Evolutionary conservation across 2,329 filamentous ascomycete genomes (phyloP).

Genomic region (Xylaria sp.): DNA sequence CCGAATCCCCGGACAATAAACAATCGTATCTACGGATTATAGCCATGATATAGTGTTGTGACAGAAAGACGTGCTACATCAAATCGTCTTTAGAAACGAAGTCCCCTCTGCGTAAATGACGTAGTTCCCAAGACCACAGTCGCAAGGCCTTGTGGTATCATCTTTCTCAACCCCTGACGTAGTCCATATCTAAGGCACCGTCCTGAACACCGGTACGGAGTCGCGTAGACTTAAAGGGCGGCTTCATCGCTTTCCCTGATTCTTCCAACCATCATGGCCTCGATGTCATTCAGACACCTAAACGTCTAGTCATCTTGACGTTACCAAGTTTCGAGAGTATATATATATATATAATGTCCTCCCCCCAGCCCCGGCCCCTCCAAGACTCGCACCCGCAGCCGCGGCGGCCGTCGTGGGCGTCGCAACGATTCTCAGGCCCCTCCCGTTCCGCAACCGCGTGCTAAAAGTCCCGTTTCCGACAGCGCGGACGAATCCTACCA

Average conservation of each 20-base stretch:
- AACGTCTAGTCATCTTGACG: no score
- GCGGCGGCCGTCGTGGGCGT: constrained; percentile 28
- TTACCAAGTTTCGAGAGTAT: no score
- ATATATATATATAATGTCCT: constrained; percentile 20
- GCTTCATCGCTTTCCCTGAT: neutral
- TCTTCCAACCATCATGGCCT: neutral
- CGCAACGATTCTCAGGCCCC: constrained; percentile 26
- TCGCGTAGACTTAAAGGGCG: neutral
- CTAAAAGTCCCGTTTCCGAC: constrained; percentile 23
- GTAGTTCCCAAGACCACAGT: neutral
- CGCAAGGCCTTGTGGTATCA: neutral
- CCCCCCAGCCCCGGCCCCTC: constrained; percentile 21
- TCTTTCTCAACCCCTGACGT: constrained; percentile 6
- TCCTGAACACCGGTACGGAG: neutral
- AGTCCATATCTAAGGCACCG: neutral
- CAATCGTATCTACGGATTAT: no score
- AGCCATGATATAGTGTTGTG: no score
- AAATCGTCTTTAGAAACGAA: neutral
- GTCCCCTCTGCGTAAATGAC: constrained; percentile 12
- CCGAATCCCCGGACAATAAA: neutral
- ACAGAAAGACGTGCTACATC: neutral
- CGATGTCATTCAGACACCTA: no score
- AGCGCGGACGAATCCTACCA: constrained; percentile 27
- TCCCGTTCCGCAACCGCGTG: constrained; percentile 21
- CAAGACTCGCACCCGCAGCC: constrained; percentile 22